Evolutionary conservation across 2,329 filamentous ascomycete genomes (phyloP).

Genomic region (Talaromyces sp.): DNA sequence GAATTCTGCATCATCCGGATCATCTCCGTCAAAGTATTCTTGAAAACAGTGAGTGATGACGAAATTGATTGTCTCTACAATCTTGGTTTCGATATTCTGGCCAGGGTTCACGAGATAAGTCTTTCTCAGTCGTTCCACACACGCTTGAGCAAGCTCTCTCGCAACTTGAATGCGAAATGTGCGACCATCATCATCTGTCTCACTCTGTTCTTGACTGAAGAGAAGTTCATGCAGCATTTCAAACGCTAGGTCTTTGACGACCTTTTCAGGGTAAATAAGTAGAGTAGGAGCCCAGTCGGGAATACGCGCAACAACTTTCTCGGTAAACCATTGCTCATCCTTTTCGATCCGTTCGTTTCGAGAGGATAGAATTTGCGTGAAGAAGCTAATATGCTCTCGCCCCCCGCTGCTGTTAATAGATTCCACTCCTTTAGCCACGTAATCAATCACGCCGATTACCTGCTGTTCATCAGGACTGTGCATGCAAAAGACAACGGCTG

Average conservation of each 20-base stretch:
- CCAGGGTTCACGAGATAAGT: conserved; percentile 23
- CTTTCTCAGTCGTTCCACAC: conserved; percentile 27
- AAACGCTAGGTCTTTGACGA: conserved; percentile 41
- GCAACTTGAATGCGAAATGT: conserved; percentile 24
- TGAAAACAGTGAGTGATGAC: conserved; percentile 35
- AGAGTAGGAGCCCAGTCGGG: conserved; percentile 48
- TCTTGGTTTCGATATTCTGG: conserved; percentile 27
- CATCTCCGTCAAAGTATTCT: conserved; percentile 30
- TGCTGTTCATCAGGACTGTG: conserved; percentile 30
- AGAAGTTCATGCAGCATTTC: conserved; percentile 39
- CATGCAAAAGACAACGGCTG: conserved; percentile 50
- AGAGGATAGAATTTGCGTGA: conserved; percentile 48
- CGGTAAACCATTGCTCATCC: conserved; percentile 27
- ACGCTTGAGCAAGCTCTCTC: conserved; percentile 26
- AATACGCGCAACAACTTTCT: conserved; percentile 35
- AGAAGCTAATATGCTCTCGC: conserved; percentile 45
- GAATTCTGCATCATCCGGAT: conserved; percentile 30
- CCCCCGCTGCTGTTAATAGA: conserved; percentile 46
- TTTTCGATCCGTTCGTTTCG: conserved; percentile 33
- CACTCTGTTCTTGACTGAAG: conserved; percentile 32
- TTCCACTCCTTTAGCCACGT: conserved; percentile 41
- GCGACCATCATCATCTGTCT: conserved; percentile 21
- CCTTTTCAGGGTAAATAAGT: conserved; percentile 45
- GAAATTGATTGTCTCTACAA: conserved; percentile 30
- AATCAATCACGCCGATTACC: conserved; percentile 34